phyloP scores from a whole-genome alignment of 495 filamentous ascomycete species.

The Melanomma pulvis-pyrius region DNA sequence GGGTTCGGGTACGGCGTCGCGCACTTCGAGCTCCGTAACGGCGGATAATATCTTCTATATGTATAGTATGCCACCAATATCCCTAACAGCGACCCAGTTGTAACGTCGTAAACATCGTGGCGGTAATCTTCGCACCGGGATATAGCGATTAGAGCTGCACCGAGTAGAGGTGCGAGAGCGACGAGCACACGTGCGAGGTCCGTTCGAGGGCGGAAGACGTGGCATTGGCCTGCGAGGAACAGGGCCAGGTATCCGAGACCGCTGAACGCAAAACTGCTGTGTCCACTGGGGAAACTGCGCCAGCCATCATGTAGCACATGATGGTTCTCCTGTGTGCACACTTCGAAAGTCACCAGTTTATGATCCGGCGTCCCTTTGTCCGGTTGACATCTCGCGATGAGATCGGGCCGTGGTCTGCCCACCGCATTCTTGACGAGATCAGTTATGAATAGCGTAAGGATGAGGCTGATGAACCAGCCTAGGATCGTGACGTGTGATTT shows the following conservation, averaged over 20 bases:
- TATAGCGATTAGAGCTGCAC: constrained; percentile 83
- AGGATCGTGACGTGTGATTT: constrained; percentile 86
- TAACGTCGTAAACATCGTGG: constrained; percentile 94
- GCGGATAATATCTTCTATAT: constrained; percentile 72
- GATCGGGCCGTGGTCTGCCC: constrained; percentile 85
- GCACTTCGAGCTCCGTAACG: constrained; percentile 53
- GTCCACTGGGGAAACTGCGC: constrained; percentile 89
- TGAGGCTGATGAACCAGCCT: constrained; percentile 69
- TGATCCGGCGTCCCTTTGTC: constrained; percentile 60
- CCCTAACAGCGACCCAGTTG: constrained; percentile 72
- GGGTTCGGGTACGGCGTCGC: constrained; percentile 56
- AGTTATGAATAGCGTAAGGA: constrained; percentile 80
- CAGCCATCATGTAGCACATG: constrained; percentile 89
- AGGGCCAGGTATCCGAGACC: constrained; percentile 82
- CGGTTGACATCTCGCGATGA: constrained; percentile 86
- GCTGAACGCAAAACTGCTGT: constrained; percentile 81
- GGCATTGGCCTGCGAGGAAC: constrained; percentile 78
- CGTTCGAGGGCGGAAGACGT: constrained; percentile 72
- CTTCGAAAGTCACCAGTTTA: constrained; percentile 68
- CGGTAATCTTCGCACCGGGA: constrained; percentile 92
- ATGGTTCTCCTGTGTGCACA: constrained; percentile 78
- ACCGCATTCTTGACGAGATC: constrained; percentile 89
- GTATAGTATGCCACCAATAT: constrained; percentile 76
- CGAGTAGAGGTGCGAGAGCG: constrained; percentile 69
- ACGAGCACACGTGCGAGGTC: constrained; percentile 65